Conservation (phyloP, 345 rosid genomes). For the Erucastrum elatum region DNA sequence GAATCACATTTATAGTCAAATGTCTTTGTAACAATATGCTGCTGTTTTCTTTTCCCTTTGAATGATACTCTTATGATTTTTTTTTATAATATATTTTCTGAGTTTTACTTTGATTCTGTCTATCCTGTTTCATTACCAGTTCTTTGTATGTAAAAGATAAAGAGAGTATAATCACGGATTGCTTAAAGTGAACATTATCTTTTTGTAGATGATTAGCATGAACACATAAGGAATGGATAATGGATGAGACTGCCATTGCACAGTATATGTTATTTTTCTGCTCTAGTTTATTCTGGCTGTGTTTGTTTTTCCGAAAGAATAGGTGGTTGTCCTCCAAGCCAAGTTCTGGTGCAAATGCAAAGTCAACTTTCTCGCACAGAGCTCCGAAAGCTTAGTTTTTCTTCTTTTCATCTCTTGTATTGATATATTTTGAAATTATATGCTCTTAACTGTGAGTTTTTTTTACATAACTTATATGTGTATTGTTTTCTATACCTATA, state of each 20-base stretch:
- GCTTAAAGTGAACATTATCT: neutral
- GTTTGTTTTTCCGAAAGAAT: slow-evolving; percentile 52
- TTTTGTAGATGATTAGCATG: neutral
- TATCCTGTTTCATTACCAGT: neutral
- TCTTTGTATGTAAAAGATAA: neutral
- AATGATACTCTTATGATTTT: too few species aligned
- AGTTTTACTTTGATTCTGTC: too few species aligned
- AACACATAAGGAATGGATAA: neutral
- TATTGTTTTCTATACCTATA: neutral
- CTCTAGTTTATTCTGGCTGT: slow-evolving; percentile 23
- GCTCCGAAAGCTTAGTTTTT: slow-evolving; percentile 91
- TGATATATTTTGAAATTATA: neutral
- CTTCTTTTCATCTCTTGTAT: slow-evolving; percentile 9
- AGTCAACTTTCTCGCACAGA: slow-evolving; percentile 85
- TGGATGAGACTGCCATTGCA: too few species aligned
- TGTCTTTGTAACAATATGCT: neutral
- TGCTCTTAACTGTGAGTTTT: slow-evolving; percentile 1
- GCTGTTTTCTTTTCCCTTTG: too few species aligned
- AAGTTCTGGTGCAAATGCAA: slow-evolving; percentile 52
- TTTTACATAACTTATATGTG: neutral
- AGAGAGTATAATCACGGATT: neutral
- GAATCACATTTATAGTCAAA: neutral
- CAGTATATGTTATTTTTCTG: neutral
- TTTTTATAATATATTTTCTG: too few species aligned
- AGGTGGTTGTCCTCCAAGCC: slow-evolving; percentile 99